A percentile compares a stretch with the other conserved stretches of the same genome.
These are phyloP conservation scores for Melanogaster broomeanus DNA, from an alignment of 768 basidiomycete species.

Conservation along the genomic window DNA sequence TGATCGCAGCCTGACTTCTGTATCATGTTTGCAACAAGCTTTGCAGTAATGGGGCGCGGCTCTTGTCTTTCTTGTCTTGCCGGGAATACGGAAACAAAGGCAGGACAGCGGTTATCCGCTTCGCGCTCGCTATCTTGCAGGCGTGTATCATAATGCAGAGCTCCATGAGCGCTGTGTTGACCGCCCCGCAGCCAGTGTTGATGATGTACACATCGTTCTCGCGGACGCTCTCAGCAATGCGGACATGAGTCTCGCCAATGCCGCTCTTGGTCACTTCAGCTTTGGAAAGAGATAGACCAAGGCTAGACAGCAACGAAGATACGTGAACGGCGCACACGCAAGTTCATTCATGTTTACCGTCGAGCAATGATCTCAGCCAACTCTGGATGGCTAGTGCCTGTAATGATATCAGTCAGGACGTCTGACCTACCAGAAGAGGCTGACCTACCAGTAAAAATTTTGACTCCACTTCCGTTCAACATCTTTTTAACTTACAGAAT, in stretches of 20 bases:
- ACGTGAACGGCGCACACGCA: slow-evolving; percentile 10
- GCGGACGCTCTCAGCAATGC: slow-evolving; percentile 92
- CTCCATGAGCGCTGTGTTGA: slow-evolving; percentile 97
- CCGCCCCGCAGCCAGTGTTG: slow-evolving; percentile 83
- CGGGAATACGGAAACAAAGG: slow-evolving; percentile 96
- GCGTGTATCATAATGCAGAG: slow-evolving; percentile 99
- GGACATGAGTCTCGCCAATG: slow-evolving; percentile 89
- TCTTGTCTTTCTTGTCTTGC: slow-evolving; percentile 99
- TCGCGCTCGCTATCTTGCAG: slow-evolving; percentile 98
- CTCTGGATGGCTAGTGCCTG: slow-evolving; percentile 95
- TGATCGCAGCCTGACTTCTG: slow-evolving; percentile 93
- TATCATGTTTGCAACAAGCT: slow-evolving; percentile 97
- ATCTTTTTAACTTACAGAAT: slow-evolving; percentile 33
- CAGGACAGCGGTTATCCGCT: slow-evolving; percentile 96
- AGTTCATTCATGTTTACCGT: slow-evolving; percentile 54
- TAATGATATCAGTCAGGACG: background rate
- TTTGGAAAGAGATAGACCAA: slow-evolving; percentile 86
- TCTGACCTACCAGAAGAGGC: slow-evolving; percentile 1
- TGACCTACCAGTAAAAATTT: slow-evolving; percentile 56
- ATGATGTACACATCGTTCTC: slow-evolving; percentile 99
- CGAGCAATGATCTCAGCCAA: slow-evolving; percentile 91
- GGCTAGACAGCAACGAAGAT: slow-evolving; percentile 50
- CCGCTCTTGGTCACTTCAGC: slow-evolving; percentile 87
- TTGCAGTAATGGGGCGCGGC: slow-evolving; percentile 95
- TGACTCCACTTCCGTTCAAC: slow-evolving; percentile 59